Base-by-base conservation (phyloP, 805 yeast species). In the Spathaspora boniae region DNA sequence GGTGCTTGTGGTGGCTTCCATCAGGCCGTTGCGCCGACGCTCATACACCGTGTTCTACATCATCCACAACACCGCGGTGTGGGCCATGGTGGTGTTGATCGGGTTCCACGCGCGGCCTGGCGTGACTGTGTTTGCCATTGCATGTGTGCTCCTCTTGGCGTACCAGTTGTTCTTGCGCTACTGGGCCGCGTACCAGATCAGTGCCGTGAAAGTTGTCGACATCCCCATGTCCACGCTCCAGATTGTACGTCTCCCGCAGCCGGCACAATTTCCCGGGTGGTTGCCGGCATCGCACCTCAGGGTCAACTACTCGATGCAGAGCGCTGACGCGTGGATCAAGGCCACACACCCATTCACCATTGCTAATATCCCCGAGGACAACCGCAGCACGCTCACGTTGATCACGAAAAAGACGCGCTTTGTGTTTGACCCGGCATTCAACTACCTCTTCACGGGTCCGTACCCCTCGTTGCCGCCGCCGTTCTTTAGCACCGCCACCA, bases 311-410 rank as follows among this genome's bases (percentile, higher is more conserved):
- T 38, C 56, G 2, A 54, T 60, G 16, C 44, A 60, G 15, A 52
- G 49, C 26, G 42, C 36, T 14, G 58, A 67, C 34, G 67, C 67
- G 2, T 52, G 68, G 36, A 17, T 80, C 2, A 51, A 63, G 4
- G 79, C 91, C 6, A 64, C 82, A 2, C 89, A 82, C 50, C 89
- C 91, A 2, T 83, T 68, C 47, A 78, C 88, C 0, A 62, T 81
- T 9, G 74, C 78, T 0, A 68, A 78, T 2, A 33, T 60, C 1
- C 58, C 71, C 0, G 57, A 54, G 1, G 76, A 72, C 29, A 42
- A 53, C 2, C 4, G 5, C 3, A 31, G 28, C 12, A 40, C 53
- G 11, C 50, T 76, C 2, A 68, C 64, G 28, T 54, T 80, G 38
- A 56, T 80, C 9, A 57, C 78, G 19, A 68, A 66, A 33, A 67